A percentile compares a stretch with the other conserved stretches of the same genome.
These are phyloP conservation scores for Puccinellia tenuiflora DNA, from an alignment of 176 grass and related monocot species.

Conservation along the genomic window DNA sequence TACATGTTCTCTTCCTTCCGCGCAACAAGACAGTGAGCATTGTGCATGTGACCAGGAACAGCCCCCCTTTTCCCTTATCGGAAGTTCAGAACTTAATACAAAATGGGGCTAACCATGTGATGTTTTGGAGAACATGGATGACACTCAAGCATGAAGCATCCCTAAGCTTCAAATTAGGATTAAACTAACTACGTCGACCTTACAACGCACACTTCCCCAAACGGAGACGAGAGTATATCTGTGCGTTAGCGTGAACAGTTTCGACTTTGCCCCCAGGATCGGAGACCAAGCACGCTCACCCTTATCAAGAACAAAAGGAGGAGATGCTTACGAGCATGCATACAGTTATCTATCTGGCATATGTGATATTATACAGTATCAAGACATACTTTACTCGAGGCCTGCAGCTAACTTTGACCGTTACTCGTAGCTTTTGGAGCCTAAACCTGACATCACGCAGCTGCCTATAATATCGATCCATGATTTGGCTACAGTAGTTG, in stretches of 20 bases:
- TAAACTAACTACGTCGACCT: conserved; percentile 31
- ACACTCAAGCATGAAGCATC: not conserved
- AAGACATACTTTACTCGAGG: not conserved
- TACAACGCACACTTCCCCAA: conserved; percentile 4
- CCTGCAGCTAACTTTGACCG: conserved; percentile 30
- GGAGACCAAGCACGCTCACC: conserved; percentile 43
- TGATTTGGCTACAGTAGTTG: not conserved
- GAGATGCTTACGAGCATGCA: no score
- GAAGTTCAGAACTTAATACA: not conserved
- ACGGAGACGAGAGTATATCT: not conserved
- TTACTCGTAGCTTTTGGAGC: not conserved
- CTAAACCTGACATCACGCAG: conserved; percentile 2
- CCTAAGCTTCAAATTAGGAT: not conserved
- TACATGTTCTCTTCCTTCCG: not conserved
- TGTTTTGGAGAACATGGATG: not conserved
- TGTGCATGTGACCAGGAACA: conserved; percentile 28
- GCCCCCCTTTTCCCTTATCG: not conserved
- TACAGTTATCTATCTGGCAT: not conserved
- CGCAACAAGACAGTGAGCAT: conserved; percentile 16
- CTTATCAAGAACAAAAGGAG: conserved; percentile 18
- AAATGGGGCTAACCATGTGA: not conserved
- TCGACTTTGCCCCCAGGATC: conserved; percentile 33
- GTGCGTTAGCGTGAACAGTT: not conserved
- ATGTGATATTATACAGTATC: not conserved
- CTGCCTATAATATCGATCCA: not conserved